Evolutionary conservation across 768 basidiomycete genomes (phyloP).

Genomic region (Macrolepiota dolichaula): DNA sequence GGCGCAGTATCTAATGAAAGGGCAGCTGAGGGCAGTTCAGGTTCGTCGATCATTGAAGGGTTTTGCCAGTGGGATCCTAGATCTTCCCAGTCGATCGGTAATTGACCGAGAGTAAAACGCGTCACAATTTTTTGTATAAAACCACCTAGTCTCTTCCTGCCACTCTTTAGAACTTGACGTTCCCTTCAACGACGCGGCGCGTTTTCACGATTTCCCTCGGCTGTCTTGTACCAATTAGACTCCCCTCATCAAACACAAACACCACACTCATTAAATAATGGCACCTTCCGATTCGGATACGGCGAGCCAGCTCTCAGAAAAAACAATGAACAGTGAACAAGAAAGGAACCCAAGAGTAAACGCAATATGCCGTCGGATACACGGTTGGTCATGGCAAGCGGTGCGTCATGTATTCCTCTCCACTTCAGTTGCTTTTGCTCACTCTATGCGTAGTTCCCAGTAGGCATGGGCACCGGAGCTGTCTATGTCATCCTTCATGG

Average conservation of each 20-base stretch:
- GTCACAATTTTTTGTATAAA: not conserved
- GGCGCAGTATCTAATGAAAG: not conserved
- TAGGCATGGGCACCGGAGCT: constrained; percentile 48
- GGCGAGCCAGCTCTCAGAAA: constrained; percentile 3
- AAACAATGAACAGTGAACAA: constrained; percentile 1
- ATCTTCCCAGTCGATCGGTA: not conserved
- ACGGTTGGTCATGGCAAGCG: constrained; percentile 51
- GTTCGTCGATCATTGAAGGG: not conserved
- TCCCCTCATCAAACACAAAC: not conserved
- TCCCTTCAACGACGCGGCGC: constrained; percentile 9
- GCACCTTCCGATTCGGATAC: not conserved
- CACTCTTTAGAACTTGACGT: constrained; percentile 10
- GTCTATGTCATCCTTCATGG: constrained; percentile 46
- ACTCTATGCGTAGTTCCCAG: constrained; percentile 33
- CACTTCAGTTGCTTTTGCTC: not conserved
- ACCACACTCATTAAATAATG: constrained; percentile 10
- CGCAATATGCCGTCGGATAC: constrained; percentile 27
- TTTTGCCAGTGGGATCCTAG: not conserved
- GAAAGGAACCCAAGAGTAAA: constrained; percentile 1
- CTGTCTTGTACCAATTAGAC: not conserved
- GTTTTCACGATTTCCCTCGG: not conserved
- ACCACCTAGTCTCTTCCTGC: not conserved
- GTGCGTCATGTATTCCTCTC: constrained; percentile 24
- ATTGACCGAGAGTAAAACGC: not conserved
- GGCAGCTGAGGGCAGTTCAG: not conserved